Base-by-base conservation (phyloP, 108 stramenopile species). In the Pseudonitzschia delicatissima region DNA sequence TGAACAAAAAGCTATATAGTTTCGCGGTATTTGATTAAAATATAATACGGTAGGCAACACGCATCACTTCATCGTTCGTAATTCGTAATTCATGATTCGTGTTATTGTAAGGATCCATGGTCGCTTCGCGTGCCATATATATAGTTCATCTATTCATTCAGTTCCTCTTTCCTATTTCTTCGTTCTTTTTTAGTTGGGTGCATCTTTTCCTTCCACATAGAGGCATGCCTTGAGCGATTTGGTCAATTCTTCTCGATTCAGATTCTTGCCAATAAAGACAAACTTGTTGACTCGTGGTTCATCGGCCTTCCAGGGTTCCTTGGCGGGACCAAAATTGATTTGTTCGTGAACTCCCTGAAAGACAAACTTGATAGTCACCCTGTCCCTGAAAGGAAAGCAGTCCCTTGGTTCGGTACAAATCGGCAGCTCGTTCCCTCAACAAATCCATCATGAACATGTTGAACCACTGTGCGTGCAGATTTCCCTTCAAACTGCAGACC, bases 291-390 rank as follows among this genome's bases (percentile, higher is more conserved):
- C 55, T 20, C 87, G 77, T 33, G 68, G 68, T 69, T 96, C 96
- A 0, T 66, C 90, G 25, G 80, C 79, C 36, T 68, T 76, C 95
- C 94, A 97, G 45, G 90, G 87, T 33, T 90, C 87, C 55, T 89
- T 69, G 32, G 92, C 87, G 31, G 96, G 96, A 47, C 96, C 96
- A 77, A 97, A 97, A 76, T 61, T 61, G 47, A 94, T 97, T 76
- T 97, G 96, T 68, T 97, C 96, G 77, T 97, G 96, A 5, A 97
- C 96, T 29, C 96, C 96, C 76, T 97, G 96, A 71, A 97, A 97
- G 9, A 97, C 96, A 79, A 97, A 97, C 71, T 96, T 96, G 20
- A 87, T 83, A n/a, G 76, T 95, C 81, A 12, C 95, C 96, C 67
- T 97, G 95, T 20, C 94, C 94, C 73, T 94, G 94, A 67, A 97